Percentiles rank a stretch among this genome's conserved stretches.
Conservation (phyloP, 495 filamentous ascomycete species). For the Umbilicaria muhlenbergii region DNA sequence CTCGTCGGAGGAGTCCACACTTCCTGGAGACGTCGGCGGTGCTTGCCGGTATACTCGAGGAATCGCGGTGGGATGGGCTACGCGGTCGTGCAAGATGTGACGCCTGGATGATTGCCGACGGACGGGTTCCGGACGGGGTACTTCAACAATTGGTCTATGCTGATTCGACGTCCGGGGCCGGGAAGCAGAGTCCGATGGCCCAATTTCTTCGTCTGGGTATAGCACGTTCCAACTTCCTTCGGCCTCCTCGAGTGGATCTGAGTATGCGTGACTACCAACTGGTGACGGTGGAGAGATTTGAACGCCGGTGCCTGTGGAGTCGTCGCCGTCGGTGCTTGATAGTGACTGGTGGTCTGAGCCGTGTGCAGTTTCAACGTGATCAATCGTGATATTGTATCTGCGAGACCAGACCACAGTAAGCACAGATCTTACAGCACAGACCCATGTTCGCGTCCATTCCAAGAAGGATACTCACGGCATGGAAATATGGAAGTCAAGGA, state of each 20-base stretch:
- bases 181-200: conserved; percentile 73
- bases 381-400: conserved; percentile 37
- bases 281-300: conserved; percentile 30
- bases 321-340: conserved; percentile 10
- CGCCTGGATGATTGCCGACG: conserved; percentile 27
- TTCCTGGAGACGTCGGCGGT: conserved; percentile 36
- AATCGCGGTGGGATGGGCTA: conserved; percentile 14
- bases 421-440: background rate
- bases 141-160: conserved; percentile 16
- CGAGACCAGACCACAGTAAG: background rate
- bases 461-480: conserved; percentile 11
- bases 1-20: conserved; percentile 37
- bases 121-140: conserved; percentile 26
- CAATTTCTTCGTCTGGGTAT: conserved; percentile 56
- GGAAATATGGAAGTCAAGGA: conserved; percentile 6
- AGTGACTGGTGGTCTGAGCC: conserved; percentile 28
- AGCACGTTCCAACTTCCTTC: conserved; percentile 28
- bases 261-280: conserved; percentile 33
- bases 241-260: conserved; percentile 36
- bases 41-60: conserved; percentile 30
- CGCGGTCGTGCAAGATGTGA: conserved; percentile 24
- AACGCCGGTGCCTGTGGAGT: conserved; percentile 31
- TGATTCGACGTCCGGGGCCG: conserved; percentile 38
- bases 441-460: background rate
- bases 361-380: conserved; percentile 19